These are phyloP conservation scores for Poterioochromonas sp. DNA, from an alignment of 352 stramenopile genomes.

Conservation along the genomic window DNA sequence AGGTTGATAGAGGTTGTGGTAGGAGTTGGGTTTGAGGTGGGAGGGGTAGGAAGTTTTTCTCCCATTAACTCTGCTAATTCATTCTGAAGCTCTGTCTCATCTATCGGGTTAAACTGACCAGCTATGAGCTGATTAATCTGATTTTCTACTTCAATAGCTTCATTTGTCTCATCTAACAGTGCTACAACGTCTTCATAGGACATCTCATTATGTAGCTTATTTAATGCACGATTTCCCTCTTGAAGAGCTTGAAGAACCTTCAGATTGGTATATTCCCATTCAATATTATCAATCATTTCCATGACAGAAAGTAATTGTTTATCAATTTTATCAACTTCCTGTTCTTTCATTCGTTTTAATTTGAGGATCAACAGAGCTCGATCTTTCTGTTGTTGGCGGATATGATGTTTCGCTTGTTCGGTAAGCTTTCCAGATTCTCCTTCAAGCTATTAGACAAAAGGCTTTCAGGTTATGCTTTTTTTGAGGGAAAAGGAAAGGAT, in stretches of 20 bases:
- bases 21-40: background rate
- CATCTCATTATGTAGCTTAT: conserved; percentile 58
- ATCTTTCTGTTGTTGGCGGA: conserved; percentile 48
- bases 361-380: conserved; percentile 52
- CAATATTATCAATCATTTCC: conserved; percentile 58
- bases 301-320: conserved; percentile 54
- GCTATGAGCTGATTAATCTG: conserved; percentile 20
- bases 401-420: conserved; percentile 47
- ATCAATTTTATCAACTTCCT: conserved; percentile 51
- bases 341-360: conserved; percentile 53
- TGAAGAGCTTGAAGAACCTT: conserved; percentile 52
- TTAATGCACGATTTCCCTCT: conserved; percentile 54
- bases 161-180: conserved; percentile 60
- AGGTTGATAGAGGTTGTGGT: background rate
- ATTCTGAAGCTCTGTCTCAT: conserved; percentile 5
- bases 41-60: background rate
- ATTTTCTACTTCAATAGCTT: conserved; percentile 52
- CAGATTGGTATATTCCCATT: conserved; percentile 55
- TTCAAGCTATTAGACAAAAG: conserved; percentile 44
- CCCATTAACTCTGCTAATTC: conserved; percentile 28
- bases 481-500: background rate
- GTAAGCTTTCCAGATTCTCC: conserved; percentile 49
- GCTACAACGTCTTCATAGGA: conserved; percentile 58
- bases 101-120: background rate
- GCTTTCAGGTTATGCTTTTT: background rate